phyloP scores from a whole-genome alignment of 2,329 filamentous ascomycete species.

The Juglanconis oblonga region DNA sequence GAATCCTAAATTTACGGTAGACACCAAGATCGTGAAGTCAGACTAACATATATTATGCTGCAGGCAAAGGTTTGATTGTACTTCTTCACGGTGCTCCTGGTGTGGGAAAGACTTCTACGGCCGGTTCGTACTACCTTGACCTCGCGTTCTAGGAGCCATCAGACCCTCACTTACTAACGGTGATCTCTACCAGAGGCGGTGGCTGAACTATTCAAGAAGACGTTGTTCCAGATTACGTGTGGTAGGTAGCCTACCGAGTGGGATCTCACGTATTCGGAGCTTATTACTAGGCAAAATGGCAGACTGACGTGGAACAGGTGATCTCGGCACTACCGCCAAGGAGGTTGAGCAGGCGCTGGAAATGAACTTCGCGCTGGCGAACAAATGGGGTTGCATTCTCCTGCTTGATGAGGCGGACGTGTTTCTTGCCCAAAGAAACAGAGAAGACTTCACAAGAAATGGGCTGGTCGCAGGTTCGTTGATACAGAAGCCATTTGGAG shows the following conservation, averaged over 20 bases:
- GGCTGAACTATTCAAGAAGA: too few species aligned
- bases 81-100: slow-evolving; percentile 31
- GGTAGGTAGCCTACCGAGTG: too few species aligned
- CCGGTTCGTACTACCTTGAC: slow-evolving; percentile 17
- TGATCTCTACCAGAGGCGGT: background rate
- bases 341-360: too few species aligned
- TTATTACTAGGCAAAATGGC: too few species aligned
- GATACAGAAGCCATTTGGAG: too few species aligned
- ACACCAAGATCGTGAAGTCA: too few species aligned
- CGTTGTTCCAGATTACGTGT: too few species aligned
- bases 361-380: slow-evolving; percentile 25
- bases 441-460: slow-evolving; percentile 24
- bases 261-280: too few species aligned
- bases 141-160: background rate
- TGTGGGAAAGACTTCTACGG: slow-evolving; percentile 32
- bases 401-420: slow-evolving; percentile 40
- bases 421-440: slow-evolving; percentile 32
- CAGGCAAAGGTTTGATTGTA: slow-evolving; percentile 31
- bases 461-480: slow-evolving; percentile 24
- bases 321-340: too few species aligned
- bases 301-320: too few species aligned
- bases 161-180: background rate
- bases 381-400: slow-evolving; percentile 38
- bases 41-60: background rate
- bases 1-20: background rate